Conservation (phyloP, 2,329 filamentous ascomycete species). For the Aspergillus sp. region DNA sequence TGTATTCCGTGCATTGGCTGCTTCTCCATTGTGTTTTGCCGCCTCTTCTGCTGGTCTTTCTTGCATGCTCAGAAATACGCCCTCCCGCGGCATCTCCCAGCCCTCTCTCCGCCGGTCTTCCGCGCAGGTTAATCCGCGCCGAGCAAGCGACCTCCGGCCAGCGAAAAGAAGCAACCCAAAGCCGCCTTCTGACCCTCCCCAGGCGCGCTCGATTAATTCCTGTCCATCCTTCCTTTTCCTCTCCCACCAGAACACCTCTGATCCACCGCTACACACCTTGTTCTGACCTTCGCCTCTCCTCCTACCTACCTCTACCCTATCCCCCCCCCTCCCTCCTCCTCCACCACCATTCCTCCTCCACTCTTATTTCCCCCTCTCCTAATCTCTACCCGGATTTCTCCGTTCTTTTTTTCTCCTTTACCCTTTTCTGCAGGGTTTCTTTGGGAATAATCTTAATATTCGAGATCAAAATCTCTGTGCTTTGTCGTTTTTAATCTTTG, state of each 20-base stretch:
- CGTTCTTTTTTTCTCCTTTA: slow-evolving; percentile 8
- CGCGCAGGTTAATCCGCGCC: slow-evolving; percentile 29
- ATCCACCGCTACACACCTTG: background rate
- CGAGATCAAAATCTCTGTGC: background rate
- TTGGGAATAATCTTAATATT: background rate
- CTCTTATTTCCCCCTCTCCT: background rate
- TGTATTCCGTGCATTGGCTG: background rate
- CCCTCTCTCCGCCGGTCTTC: slow-evolving; percentile 21
- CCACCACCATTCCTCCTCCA: slow-evolving; percentile 1
- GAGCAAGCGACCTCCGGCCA: slow-evolving; percentile 35
- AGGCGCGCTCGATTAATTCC: no score
- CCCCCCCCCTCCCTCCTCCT: slow-evolving; percentile 5
- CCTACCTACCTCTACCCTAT: slow-evolving; percentile 1
- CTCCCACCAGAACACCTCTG: background rate
- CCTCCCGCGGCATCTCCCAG: slow-evolving; percentile 26
- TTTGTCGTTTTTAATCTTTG: background rate
- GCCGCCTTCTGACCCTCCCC: background rate
- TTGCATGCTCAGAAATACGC: slow-evolving; percentile 34
- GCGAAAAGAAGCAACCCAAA: background rate
- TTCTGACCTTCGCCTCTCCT: slow-evolving; percentile 12
- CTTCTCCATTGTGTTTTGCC: no score
- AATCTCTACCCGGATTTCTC: slow-evolving; percentile 12
- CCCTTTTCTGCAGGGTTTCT: slow-evolving; percentile 4
- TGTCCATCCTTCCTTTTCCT: slow-evolving; percentile 5
- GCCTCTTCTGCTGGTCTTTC: slow-evolving; percentile 3